Conservation (phyloP, 2,329 filamentous ascomycete species). For the Venturiaceae sp. region DNA sequence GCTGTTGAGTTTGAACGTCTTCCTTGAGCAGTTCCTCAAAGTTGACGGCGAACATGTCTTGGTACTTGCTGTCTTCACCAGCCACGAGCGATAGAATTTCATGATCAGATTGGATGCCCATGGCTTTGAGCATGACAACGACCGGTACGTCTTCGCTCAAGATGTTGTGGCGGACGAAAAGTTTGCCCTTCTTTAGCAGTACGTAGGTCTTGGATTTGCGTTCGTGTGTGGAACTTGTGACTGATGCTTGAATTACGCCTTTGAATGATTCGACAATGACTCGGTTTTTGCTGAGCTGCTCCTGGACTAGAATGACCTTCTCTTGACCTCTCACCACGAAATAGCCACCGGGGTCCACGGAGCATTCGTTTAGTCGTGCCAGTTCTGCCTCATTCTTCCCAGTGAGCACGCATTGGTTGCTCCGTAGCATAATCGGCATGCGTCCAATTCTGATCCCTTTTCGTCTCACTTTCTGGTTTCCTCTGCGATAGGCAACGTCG, state of each 20-base stretch:
- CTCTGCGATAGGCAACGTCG: slow-evolving; percentile 82
- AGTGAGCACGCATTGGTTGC: slow-evolving; percentile 80
- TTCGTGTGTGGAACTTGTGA: slow-evolving; percentile 95
- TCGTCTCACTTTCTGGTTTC: slow-evolving; percentile 55
- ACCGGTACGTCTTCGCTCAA: slow-evolving; percentile 91
- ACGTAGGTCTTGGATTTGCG: slow-evolving; percentile 98
- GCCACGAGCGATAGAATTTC: slow-evolving; percentile 90
- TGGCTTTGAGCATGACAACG: slow-evolving; percentile 82
- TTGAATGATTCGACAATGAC: slow-evolving; percentile 97
- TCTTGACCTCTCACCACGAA: slow-evolving; percentile 97
- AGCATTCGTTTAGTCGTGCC: slow-evolving; percentile 89
- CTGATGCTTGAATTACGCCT: slow-evolving; percentile 86
- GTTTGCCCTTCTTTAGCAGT: slow-evolving; percentile 82
- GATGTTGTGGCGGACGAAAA: slow-evolving; percentile 86
- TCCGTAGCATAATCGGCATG: slow-evolving; percentile 94
- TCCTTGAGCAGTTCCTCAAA: slow-evolving; percentile 85
- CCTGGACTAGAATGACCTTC: slow-evolving; percentile 97
- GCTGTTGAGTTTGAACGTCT: slow-evolving; percentile 84
- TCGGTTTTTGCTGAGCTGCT: slow-evolving; percentile 97
- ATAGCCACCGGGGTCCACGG: slow-evolving; percentile 91
- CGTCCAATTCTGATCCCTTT: slow-evolving; percentile 72
- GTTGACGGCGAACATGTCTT: slow-evolving; percentile 91
- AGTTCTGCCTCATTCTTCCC: slow-evolving; percentile 80
- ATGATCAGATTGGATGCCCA: slow-evolving; percentile 88
- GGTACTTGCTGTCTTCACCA: slow-evolving; percentile 77